Base-by-base conservation (phyloP, 345 rosid genomes). In the Eutrema japonicum region DNA sequence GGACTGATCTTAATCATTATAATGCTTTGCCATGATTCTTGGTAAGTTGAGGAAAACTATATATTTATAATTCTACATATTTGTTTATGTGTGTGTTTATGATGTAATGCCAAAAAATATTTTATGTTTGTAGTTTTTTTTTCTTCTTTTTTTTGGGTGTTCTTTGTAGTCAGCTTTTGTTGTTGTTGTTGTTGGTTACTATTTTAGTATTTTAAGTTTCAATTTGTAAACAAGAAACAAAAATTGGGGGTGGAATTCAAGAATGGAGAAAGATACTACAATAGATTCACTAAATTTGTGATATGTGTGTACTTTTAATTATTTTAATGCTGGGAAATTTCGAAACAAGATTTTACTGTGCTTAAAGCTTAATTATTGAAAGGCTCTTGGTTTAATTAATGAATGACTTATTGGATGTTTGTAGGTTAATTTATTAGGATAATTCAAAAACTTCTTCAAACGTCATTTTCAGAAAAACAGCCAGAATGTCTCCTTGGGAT, bases 1-100 rank as follows among this genome's bases (percentile, higher is more conserved):
- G 77, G 81, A 61, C 64, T 60, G 78, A 78, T 67, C 81, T 77
- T 58, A 71, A 71, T 35, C 77, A 72, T 51, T 72, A 50, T 65
- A 72, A 72, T 66, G 73, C 58, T 72, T 42, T 78, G 81, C 74
- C 74, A 56, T 77, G 64, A 65, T 63, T 69, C 37, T 71, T 71
- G 66, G 75, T 64, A 64, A 56, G 71, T 71, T 38, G 7, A 63
- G 40, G 32, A 26, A 56, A 56, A 48, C 26, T 49, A 64, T 64
- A 48, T 49, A 40, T 71, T 2, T 64, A 52, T 52, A 63, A 32
- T 6, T 50, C 27, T 71, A 5, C 61, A 2, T 45, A 10, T 53
- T 16, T 32, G 11, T 43, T 51, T 64, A 10, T 41, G 45, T 41
- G 70, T 60, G 56, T 72, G 54, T 42, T 68, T 61, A 49, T 75